Evolutionary conservation across 2,329 filamentous ascomycete genomes (phyloP), one percentile per base, ranked within the genome.

Genomic region (Fusarium pseudograminearum): DNA sequence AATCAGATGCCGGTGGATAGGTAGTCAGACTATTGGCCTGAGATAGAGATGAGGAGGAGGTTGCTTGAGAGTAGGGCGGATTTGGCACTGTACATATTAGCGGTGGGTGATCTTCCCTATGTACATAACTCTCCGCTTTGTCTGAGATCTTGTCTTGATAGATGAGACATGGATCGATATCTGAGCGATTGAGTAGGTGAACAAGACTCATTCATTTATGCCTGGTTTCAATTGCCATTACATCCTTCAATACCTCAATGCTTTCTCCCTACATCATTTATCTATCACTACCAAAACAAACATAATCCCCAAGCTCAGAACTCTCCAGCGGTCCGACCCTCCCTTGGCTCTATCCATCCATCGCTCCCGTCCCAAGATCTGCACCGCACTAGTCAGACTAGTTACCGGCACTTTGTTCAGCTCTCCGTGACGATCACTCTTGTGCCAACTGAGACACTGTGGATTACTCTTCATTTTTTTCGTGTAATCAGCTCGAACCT

Each of bases 371-470:
- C 30, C 41, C 15, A 42, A 33, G 24, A 55, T 55, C 31, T 28
- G 9, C 41, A 9, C 40, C 5, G 26, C 24, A 15, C 53, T 50
- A 55, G n/a, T 36, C 30, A 20, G 47, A 12, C 33, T 51, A 52
- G 34, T 18, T 41, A 52, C 48, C 61, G 45, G 61, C 50, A 64
- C 26, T 64, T 63, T 40, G 33, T 52, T 30, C 48, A 52, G 24
- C 48, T 52, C 31, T 16, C 33, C 16, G 26, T 28, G 47, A 11
- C 30, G 28, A 42, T 57, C 55, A 34, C 15, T 12, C 16, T 30
- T 50, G 8, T 12, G 30, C 36, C 62, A 65, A 61, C 62, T 65
- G 62, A 65, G 62, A 65, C 62, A 65, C 20, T 61, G 28, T 58
- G 24, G 40, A 9, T 22, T 26, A 20, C 36, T 30, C 11, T 30